Percentiles rank a stretch among this genome's conserved stretches.
phyloP scores from a whole-genome alignment of 2,329 filamentous ascomycete genomes.

The Paradendryphiella salina region DNA sequence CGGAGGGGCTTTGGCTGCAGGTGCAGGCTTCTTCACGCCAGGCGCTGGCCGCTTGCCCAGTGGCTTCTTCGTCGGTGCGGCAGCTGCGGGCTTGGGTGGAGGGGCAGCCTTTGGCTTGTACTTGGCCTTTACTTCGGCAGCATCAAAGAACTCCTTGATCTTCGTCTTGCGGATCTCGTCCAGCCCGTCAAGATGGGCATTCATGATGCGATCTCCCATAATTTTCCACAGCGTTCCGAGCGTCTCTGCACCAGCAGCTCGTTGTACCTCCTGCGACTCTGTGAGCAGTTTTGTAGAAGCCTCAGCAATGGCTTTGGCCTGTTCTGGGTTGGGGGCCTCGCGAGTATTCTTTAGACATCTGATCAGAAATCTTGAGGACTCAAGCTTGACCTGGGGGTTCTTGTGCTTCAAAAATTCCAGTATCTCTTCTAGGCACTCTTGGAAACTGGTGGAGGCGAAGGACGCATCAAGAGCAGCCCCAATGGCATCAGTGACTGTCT shows the following conservation, averaged over 20 bases:
- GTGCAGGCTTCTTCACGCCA: slow-evolving; percentile 58
- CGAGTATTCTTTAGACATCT: slow-evolving; percentile 81
- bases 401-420: slow-evolving; percentile 85
- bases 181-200: slow-evolving; percentile 82
- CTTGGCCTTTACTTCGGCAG: slow-evolving; percentile 82
- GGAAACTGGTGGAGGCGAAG: slow-evolving; percentile 68
- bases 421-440: slow-evolving; percentile 90
- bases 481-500: slow-evolving; percentile 82
- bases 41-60: slow-evolving; percentile 57
- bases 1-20: slow-evolving; percentile 43
- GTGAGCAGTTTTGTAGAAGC: slow-evolving; percentile 84
- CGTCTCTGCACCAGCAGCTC: slow-evolving; percentile 88
- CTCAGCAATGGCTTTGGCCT: slow-evolving; percentile 85
- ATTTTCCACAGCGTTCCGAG: slow-evolving; percentile 98
- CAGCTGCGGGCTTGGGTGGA: slow-evolving; percentile 60
- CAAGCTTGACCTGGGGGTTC: slow-evolving; percentile 96
- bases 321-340: slow-evolving; percentile 79
- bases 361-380: slow-evolving; percentile 90
- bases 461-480: slow-evolving; percentile 78
- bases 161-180: slow-evolving; percentile 96
- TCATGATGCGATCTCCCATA: slow-evolving; percentile 94
- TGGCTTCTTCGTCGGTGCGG: slow-evolving; percentile 49
- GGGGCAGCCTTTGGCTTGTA: slow-evolving; percentile 82
- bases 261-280: slow-evolving; percentile 81
- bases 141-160: slow-evolving; percentile 88